Evolutionary conservation across 225 moss, liverwort and hornwort species (phyloP), one percentile per base, ranked within the genome.

Genomic region (Sphagnum contortum): DNA sequence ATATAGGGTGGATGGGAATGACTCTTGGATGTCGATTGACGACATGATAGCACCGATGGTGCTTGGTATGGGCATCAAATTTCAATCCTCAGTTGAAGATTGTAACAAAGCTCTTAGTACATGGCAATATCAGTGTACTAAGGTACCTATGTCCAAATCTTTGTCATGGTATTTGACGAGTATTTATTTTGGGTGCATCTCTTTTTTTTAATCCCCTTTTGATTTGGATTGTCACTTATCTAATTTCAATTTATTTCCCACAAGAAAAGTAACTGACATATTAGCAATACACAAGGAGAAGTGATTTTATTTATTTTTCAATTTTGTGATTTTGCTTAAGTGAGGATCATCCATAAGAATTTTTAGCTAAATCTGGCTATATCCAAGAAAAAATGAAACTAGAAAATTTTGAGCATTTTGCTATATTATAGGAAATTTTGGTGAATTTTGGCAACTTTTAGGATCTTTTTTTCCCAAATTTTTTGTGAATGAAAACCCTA

Each of bases 21-120:
- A 14, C 9, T 12, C 29, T 49, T 65, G 64, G 51, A 9, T 12
- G 3, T 49, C 64, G 12, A 5, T 65, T 12, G 12, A 12, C 3
- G 8, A 13, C 5, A 64, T 5, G 2, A 29, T 29, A 29, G 10
- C 14, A 5, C 29, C 45, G 5, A 6, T 7, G 0, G 47, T 53
- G 14, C 3, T 65, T 12, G 51, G 51, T 14, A 12, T 5, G 50
- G 64, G 64, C n/a, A 49, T 65, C 11, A 65, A 65, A 45, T 65
- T 65, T 45, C 51, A 44, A 8, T 6, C 50, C 48, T 65, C 64
- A 7, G n/a, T 50, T 14, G 50, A 53, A 53, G 51, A 65, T 50
- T 65, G 64, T 47, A 65, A 65, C 50, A 51, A 6, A 12, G 12
- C 48, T 13, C 48, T 52, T 29, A 9, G 9, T 5, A 53, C 11